Conservation (phyloP, 257 asterid species). For the Galeopsis tetrahit region DNA sequence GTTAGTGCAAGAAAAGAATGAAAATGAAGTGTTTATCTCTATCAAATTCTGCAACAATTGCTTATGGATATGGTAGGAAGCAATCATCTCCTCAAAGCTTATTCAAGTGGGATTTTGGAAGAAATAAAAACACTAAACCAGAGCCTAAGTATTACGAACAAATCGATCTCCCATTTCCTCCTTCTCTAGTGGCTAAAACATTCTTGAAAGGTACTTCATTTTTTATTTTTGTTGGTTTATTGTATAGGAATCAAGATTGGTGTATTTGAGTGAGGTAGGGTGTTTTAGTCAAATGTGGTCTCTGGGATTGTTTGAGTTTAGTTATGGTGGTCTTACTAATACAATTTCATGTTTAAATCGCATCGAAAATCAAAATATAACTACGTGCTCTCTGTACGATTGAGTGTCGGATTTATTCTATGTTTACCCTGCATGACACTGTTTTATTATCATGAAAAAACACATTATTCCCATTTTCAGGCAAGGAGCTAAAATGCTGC, state of each 20-base stretch:
- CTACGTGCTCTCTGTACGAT: too few relatives aligned
- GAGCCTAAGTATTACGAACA: conserved; percentile 58
- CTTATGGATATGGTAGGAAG: conserved; percentile 40
- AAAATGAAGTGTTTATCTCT: conserved; percentile 40
- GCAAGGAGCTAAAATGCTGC: conserved; percentile 81
- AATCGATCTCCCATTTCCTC: conserved; percentile 67
- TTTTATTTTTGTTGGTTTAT: background rate
- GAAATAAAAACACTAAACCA: conserved; percentile 42
- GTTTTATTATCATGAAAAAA: too few relatives aligned
- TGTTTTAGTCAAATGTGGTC: background rate
- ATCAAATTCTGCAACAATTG: conserved; percentile 40
- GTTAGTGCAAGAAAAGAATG: background rate
- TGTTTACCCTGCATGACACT: too few relatives aligned
- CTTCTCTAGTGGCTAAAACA: conserved; percentile 66
- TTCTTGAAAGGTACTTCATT: conserved; percentile 61
- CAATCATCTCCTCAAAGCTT: conserved; percentile 47
- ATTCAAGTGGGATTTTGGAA: conserved; percentile 75
- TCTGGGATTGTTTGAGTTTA: background rate
- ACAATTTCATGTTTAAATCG: too few relatives aligned
- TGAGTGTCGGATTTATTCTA: too few relatives aligned
- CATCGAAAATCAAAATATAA: too few relatives aligned
- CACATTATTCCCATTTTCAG: conserved; percentile 34
- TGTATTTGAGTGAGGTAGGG: background rate
- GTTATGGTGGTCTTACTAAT: too few relatives aligned
- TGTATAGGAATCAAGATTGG: background rate